Conservation (phyloP, 495 filamentous ascomycete genomes). For the Podospora didyma region DNA sequence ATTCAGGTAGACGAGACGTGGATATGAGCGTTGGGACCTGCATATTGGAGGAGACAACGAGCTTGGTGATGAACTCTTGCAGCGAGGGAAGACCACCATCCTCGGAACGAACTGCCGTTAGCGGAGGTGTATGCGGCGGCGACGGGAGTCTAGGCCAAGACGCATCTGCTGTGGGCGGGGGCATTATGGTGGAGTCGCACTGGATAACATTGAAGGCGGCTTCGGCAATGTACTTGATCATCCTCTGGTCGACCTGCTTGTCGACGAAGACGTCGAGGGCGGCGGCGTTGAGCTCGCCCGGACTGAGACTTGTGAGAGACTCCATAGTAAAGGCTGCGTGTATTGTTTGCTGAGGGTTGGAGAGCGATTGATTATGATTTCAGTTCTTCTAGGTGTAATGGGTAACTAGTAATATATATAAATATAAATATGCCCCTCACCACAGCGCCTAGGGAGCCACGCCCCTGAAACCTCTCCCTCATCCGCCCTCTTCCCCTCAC, state of each 20-base stretch:
- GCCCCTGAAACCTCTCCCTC: too few relatives aligned
- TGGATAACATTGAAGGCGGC: constrained; percentile 86
- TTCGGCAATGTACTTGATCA: constrained; percentile 79
- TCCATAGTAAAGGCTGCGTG: constrained; percentile 32
- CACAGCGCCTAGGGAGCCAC: too few relatives aligned
- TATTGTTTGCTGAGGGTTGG: constrained; percentile 1
- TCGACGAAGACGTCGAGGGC: constrained; percentile 90
- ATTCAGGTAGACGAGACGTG: constrained; percentile 84
- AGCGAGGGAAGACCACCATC: constrained; percentile 63
- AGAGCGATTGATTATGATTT: too few relatives aligned
- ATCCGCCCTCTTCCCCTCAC: too few relatives aligned
- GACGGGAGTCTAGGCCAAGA: constrained; percentile 45
- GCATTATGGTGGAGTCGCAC: constrained; percentile 64
- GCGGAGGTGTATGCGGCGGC: constrained; percentile 63
- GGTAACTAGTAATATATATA: too few relatives aligned
- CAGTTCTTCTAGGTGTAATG: too few relatives aligned
- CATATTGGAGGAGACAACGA: constrained; percentile 90
- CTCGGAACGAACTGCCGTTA: constrained; percentile 43
- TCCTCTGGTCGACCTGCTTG: constrained; percentile 71
- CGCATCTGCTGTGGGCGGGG: constrained; percentile 24
- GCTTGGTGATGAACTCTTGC: constrained; percentile 83
- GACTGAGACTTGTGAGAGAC: constrained; percentile 30
- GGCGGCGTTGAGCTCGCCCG: constrained; percentile 60
- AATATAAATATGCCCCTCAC: too few relatives aligned
- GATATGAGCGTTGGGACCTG: constrained; percentile 97